phyloP scores from a whole-genome alignment of 768 basidiomycete genomes.

The Asterophora parasitica region DNA sequence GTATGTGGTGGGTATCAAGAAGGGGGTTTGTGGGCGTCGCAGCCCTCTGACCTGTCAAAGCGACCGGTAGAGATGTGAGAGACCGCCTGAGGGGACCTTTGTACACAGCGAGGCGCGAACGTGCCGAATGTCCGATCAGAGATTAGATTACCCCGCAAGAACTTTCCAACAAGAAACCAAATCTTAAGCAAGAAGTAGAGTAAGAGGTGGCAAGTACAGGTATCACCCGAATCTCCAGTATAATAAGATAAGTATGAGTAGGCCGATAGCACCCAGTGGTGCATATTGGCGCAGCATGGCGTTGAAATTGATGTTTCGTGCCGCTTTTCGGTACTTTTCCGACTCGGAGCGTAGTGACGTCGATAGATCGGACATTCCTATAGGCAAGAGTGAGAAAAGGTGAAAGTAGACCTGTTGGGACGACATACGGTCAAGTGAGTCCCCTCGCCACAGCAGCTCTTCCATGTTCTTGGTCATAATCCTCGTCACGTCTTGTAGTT shows the following conservation, averaged over 20 bases:
- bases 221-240: slow-evolving; percentile 70
- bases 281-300: slow-evolving; percentile 96
- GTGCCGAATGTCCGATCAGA: slow-evolving; percentile 8
- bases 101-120: background rate
- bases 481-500: slow-evolving; percentile 94
- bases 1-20: background rate
- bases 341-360: slow-evolving; percentile 93
- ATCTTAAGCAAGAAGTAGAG: background rate
- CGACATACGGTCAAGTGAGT: slow-evolving; percentile 86
- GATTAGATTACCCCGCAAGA: slow-evolving; percentile 14
- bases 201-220: slow-evolving; percentile 24
- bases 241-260: slow-evolving; percentile 73
- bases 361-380: slow-evolving; percentile 96
- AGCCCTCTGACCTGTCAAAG: slow-evolving; percentile 9
- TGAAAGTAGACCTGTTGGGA: background rate
- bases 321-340: slow-evolving; percentile 95
- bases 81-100: no score
- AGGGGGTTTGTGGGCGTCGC: background rate
- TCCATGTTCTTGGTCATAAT: slow-evolving; percentile 99
- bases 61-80: background rate
- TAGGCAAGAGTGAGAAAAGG: background rate
- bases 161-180: slow-evolving; percentile 7
- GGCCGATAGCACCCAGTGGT: slow-evolving; percentile 75
- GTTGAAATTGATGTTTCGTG: slow-evolving; percentile 89
- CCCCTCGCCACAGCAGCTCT: slow-evolving; percentile 95